These are phyloP conservation scores for Arabis hirsuta DNA, from an alignment of 345 rosid genomes.

Conservation along the genomic window DNA sequence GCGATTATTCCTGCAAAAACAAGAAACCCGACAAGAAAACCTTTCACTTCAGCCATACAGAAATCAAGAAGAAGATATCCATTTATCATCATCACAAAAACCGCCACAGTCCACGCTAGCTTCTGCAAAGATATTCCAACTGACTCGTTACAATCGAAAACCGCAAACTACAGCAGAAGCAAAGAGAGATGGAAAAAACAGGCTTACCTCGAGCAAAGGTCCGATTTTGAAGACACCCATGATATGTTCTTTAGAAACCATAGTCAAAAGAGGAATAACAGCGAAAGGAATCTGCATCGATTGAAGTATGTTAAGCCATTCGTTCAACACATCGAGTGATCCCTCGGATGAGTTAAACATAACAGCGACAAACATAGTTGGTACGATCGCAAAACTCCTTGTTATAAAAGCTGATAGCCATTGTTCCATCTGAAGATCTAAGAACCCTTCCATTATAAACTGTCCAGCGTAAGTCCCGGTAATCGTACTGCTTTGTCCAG, in stretches of 20 bases:
- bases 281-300: conserved; percentile 97
- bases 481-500: conserved; percentile 95
- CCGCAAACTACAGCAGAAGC: background rate
- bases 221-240: conserved; percentile 86
- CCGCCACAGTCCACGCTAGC: conserved; percentile 90
- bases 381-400: conserved; percentile 84
- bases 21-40: conserved; percentile 54
- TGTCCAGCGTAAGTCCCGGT: conserved; percentile 98
- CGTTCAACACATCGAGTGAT: conserved; percentile 81
- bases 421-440: conserved; percentile 81
- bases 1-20: conserved; percentile 54
- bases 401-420: conserved; percentile 90
- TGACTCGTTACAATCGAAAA: conserved; percentile 24
- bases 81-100: conserved; percentile 75
- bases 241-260: conserved; percentile 81
- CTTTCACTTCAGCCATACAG: conserved; percentile 65
- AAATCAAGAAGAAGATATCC: conserved; percentile 83
- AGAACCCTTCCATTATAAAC: conserved; percentile 96
- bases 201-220: conserved; percentile 68
- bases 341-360: conserved; percentile 75
- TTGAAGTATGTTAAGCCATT: conserved; percentile 94
- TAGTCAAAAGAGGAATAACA: conserved; percentile 83
- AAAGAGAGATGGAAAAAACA: background rate
- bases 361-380: conserved; percentile 80
- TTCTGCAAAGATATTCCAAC: conserved; percentile 48